Evolutionary conservation across 2,329 filamentous ascomycete genomes (phyloP), one percentile per base, ranked within the genome.

Genomic region (Hypomyces perniciosus): DNA sequence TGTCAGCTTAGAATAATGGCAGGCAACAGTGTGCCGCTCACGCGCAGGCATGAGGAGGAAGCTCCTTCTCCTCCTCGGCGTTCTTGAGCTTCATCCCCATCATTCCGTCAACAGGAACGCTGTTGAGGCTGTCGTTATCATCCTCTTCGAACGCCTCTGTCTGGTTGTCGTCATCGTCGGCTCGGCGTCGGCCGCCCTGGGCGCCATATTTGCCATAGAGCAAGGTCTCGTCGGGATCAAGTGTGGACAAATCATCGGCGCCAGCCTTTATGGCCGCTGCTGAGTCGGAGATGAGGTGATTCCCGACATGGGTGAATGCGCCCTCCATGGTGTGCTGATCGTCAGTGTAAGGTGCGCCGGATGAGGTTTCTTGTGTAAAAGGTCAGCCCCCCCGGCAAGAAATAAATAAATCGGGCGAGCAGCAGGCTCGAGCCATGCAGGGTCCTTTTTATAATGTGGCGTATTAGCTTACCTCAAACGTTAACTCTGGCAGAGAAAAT

Each of bases 21-120:
- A 34, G 48, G 34, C 12, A 13, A 35, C n/a, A 45, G 43, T 44
- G 46, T 40, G 44, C 30, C 39, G 84, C 87, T 73, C 84, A 95
- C 84, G 91, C 89, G 86, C 92, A 99, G 59, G 95, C 93, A 75
- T 99, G 93, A 56, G 88, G 76, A 28, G 93, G 93, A 48, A 97
- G 81, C 69, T 96, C 90, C 64, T 91, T 91, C 61, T 95, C 88
- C 65, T 95, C 90, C 59, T 95, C 88, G 48, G 52, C 56, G 54
- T 57, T 76, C 68, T 68, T 76, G 42, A 85, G 65, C 55, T 76
- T 79, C 57, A 84, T 65, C 46, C 83, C 85, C 61, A 84, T 85
- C 67, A 85, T 76, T 44, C 85, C 88, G 58, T 90, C 89, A 30
- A 90, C 80, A 7, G 89, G 84, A 59, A 88, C 84, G 65, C 90